A percentile compares a stretch with the other conserved stretches of the same genome.
Conservation (phyloP, 768 basidiomycete species). For the Strobilomyces echinocephalus region DNA sequence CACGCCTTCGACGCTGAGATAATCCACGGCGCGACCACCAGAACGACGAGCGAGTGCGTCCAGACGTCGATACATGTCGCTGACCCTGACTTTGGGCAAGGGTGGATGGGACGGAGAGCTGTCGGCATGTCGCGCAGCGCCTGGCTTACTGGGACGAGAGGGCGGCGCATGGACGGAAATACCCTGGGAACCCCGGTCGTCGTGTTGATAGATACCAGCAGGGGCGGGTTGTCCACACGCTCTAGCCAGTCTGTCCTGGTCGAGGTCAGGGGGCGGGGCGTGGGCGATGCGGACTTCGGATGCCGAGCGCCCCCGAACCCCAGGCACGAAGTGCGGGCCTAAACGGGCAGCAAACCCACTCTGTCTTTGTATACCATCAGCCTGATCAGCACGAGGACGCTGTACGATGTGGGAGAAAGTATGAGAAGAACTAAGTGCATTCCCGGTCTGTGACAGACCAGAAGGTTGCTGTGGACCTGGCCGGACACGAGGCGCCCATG, state of each 20-base stretch:
- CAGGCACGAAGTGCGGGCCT: conserved; percentile 7
- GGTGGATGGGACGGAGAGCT: conserved; percentile 2
- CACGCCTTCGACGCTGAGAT: conserved; percentile 23
- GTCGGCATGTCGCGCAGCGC: background rate
- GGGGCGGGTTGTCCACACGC: conserved; percentile 24
- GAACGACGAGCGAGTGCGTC: conserved; percentile 22
- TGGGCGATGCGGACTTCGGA: conserved; percentile 18
- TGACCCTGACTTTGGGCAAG: conserved; percentile 17
- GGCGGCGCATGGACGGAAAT: background rate
- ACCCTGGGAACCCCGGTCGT: conserved; percentile 4
- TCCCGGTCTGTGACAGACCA: conserved; percentile 6
- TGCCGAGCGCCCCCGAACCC: conserved; percentile 19
- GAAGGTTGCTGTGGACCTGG: conserved; percentile 9
- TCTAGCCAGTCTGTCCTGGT: conserved; percentile 26
- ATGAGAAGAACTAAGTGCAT: background rate
- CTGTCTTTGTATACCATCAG: conserved; percentile 7
- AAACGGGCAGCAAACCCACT: conserved; percentile 14
- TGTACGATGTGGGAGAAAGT: conserved; percentile 11
- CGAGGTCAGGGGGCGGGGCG: conserved; percentile 26
- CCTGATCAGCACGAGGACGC: conserved; percentile 13
- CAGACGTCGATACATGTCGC: conserved; percentile 24
- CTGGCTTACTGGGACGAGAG: background rate
- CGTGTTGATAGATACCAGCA: conserved; percentile 2
- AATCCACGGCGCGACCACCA: conserved; percentile 25
- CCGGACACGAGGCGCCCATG: conserved; percentile 22